A percentile compares a stretch with the other conserved stretches of the same genome.
phyloP scores from a whole-genome alignment of 2,329 filamentous ascomycete genomes.

The Colletotrichum sojae region DNA sequence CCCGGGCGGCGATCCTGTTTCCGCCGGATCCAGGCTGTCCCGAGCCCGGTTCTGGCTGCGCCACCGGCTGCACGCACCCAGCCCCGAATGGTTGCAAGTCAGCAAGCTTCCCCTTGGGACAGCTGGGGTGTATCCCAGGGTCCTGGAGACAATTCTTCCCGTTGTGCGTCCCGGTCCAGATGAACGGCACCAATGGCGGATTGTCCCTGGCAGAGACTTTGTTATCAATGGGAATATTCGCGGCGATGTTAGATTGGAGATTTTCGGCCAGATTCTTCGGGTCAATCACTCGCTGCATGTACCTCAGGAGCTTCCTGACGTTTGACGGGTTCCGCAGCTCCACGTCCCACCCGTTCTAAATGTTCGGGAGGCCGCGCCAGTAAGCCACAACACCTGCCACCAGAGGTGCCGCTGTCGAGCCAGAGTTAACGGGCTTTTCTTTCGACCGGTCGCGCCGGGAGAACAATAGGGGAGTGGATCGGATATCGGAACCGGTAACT shows the following conservation, averaged over 20 bases:
- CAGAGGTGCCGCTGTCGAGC: slow-evolving; percentile 4
- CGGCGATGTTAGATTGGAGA: not conserved
- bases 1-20: not conserved
- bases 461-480: too few relatives aligned
- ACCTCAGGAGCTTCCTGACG: slow-evolving; percentile 10
- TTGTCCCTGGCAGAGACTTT: too few relatives aligned
- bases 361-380: slow-evolving; percentile 10
- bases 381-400: slow-evolving; percentile 11
- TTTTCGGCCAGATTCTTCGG: not conserved
- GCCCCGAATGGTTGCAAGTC: not conserved
- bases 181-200: not conserved
- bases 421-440: not conserved
- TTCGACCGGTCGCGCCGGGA: too few relatives aligned
- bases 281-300: slow-evolving; percentile 5
- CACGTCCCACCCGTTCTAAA: not conserved
- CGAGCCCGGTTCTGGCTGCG: too few relatives aligned
- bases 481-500: too few relatives aligned
- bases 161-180: slow-evolving; percentile 2
- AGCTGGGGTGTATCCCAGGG: not conserved
- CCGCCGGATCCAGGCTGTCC: not conserved
- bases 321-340: slow-evolving; percentile 1
- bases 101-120: not conserved
- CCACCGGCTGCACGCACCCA: not conserved
- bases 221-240: too few relatives aligned
- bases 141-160: not conserved